Percentiles rank a stretch among this genome's conserved stretches.
These are phyloP conservation scores for Apiotrichum gamsii DNA, from an alignment of 1,284 basidiomycete genomes.

Conservation along the genomic window DNA sequence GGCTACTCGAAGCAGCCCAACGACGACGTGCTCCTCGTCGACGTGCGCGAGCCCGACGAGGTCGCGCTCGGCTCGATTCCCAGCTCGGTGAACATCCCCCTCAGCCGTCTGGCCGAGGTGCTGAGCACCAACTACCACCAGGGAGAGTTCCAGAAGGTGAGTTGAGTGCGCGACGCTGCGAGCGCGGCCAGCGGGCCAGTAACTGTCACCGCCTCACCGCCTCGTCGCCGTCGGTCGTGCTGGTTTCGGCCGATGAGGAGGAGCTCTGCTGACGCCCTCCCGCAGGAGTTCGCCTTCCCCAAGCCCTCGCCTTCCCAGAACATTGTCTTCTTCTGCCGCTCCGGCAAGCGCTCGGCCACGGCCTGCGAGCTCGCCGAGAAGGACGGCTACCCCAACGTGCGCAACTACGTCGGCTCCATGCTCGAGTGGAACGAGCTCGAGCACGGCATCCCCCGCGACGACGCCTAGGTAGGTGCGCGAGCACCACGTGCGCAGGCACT, in stretches of 20 bases:
- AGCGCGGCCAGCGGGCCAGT: too few species aligned
- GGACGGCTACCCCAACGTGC: conserved; percentile 75
- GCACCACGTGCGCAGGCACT: too few species aligned
- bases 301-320: conserved; percentile 73
- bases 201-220: too few species aligned
- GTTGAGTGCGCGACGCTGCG: too few species aligned
- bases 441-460: conserved; percentile 3
- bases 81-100: conserved; percentile 86
- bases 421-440: conserved; percentile 67
- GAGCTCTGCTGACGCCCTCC: too few species aligned
- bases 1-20: conserved; percentile 71
- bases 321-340: conserved; percentile 89
- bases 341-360: conserved; percentile 74
- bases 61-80: conserved; percentile 92
- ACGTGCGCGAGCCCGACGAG: conserved; percentile 92
- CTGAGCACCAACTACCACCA: conserved; percentile 55
- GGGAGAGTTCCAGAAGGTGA: conserved; percentile 56
- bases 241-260: too few species aligned
- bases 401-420: conserved; percentile 90
- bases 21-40: conserved; percentile 70
- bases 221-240: too few species aligned
- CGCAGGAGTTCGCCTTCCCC: conserved; percentile 64
- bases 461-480: neutral
- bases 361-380: conserved; percentile 78
- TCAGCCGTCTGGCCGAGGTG: conserved; percentile 68